phyloP scores from a whole-genome alignment of 2,329 filamentous ascomycete species.

The Ramichloridium luteum region DNA sequence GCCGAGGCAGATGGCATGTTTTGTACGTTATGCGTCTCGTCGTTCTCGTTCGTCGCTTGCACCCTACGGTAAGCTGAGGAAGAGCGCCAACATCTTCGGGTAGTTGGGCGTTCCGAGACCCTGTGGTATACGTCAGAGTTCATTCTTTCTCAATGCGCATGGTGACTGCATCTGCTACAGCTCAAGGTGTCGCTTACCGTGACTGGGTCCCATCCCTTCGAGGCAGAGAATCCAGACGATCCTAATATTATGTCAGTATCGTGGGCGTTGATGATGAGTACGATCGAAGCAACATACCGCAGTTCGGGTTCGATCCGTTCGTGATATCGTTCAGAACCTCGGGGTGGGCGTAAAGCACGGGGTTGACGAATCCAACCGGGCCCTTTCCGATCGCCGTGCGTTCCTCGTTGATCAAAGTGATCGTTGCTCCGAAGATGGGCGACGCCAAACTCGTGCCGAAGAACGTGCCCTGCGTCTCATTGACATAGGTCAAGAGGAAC shows the following conservation, averaged over 20 bases:
- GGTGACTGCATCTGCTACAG: no score
- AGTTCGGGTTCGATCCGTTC: conserved; percentile 14
- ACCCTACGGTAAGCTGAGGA: conserved; percentile 8
- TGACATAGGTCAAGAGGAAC: conserved; percentile 32
- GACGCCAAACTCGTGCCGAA: conserved; percentile 38
- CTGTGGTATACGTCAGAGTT: no score
- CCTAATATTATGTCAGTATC: no score
- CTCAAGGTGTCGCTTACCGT: no score
- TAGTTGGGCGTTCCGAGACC: conserved; percentile 9
- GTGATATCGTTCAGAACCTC: conserved; percentile 15
- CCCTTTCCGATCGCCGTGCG: conserved; percentile 14
- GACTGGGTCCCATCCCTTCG: conserved; percentile 13
- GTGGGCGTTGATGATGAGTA: conserved; percentile 35
- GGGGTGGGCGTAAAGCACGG: conserved; percentile 20
- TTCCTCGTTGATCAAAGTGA: conserved; percentile 35
- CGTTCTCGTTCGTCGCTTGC: no score
- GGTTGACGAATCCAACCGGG: conserved; percentile 15
- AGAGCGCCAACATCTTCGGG: conserved; percentile 7
- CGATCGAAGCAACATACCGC: conserved; percentile 25
- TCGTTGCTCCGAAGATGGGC: conserved; percentile 34
- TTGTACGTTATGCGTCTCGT: no score
- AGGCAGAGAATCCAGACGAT: conserved; percentile 11
- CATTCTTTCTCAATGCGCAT: no score
- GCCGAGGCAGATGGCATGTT: no score
- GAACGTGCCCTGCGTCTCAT: conserved; percentile 18